phyloP scores from a whole-genome alignment of 73 alveolate species.

The Paramecium caudatum region DNA sequence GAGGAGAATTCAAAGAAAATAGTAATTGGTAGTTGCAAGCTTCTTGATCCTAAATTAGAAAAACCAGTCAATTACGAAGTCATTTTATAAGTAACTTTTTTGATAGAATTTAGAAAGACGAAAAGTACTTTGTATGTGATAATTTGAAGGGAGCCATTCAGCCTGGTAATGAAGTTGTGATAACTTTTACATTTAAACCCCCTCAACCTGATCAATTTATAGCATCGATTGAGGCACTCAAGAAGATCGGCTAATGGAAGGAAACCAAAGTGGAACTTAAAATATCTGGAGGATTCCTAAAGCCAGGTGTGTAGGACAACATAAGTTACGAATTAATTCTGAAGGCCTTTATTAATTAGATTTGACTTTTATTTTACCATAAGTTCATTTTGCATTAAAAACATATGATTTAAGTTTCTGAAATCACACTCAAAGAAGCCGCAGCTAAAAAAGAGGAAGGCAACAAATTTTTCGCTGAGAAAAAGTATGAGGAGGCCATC shows the following conservation, averaged over 20 bases:
- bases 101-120: constrained; percentile 82
- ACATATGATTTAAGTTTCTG: constrained; percentile 62
- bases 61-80: constrained; percentile 96
- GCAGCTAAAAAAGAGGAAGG: constrained; percentile 37
- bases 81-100: constrained; percentile 82
- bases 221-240: constrained; percentile 81
- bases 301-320: constrained; percentile 91
- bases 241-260: constrained; percentile 97
- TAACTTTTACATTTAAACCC: constrained; percentile 95
- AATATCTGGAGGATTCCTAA: constrained; percentile 95
- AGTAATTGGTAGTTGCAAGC: constrained; percentile 92
- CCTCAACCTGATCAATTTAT: constrained; percentile 94
- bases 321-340: constrained; percentile 88
- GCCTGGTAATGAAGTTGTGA: constrained; percentile 91
- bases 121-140: constrained; percentile 95
- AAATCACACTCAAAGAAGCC: neutral
- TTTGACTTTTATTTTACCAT: constrained; percentile 72
- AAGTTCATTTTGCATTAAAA: constrained; percentile 17
- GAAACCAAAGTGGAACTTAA: constrained; percentile 94
- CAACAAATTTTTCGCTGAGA: neutral
- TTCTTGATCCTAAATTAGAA: constrained; percentile 91
- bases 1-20: constrained; percentile 84
- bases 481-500: constrained; percentile 27
- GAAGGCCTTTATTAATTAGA: constrained; percentile 96
- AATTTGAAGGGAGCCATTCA: constrained; percentile 89